Percentiles rank a stretch among this genome's conserved stretches.
Conservation (phyloP, 2,329 filamentous ascomycete species). For the Lojkania enalia region DNA sequence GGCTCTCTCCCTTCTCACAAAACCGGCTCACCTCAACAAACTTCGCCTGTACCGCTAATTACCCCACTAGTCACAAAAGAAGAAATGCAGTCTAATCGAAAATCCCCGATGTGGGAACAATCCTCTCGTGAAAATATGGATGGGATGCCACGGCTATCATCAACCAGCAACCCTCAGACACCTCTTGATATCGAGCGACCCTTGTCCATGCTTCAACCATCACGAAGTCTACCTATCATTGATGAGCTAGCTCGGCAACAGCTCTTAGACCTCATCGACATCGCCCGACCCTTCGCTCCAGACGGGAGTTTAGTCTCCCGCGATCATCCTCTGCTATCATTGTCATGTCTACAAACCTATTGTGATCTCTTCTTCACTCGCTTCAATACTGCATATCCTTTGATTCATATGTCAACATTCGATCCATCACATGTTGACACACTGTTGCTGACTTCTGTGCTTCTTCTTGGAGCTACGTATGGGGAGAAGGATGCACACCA, state of each 20-base stretch:
- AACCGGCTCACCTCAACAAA: slow-evolving; percentile 26
- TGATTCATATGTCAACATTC: slow-evolving; percentile 63
- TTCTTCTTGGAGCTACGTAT: slow-evolving; percentile 66
- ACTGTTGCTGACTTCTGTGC: slow-evolving; percentile 57
- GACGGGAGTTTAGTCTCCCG: slow-evolving; percentile 53
- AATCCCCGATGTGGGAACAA: not conserved
- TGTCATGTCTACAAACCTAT: slow-evolving; percentile 58
- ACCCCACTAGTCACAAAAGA: slow-evolving; percentile 26
- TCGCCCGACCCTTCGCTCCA: slow-evolving; percentile 53
- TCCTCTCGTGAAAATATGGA: no score
- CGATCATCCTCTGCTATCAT: slow-evolving; percentile 57
- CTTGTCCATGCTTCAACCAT: slow-evolving; percentile 40
- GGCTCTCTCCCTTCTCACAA: slow-evolving; percentile 27
- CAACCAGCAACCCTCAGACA: not conserved
- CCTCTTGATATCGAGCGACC: slow-evolving; percentile 33
- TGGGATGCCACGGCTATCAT: not conserved
- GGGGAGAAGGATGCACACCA: slow-evolving; percentile 62
- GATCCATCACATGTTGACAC: slow-evolving; percentile 55
- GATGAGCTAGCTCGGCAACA: slow-evolving; percentile 48
- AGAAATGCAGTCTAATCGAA: slow-evolving; percentile 3
- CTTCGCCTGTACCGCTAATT: slow-evolving; percentile 19
- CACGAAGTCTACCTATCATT: slow-evolving; percentile 40
- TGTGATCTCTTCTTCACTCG: slow-evolving; percentile 63
- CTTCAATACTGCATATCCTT: slow-evolving; percentile 64
- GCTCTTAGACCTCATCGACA: slow-evolving; percentile 57